A percentile compares a stretch with the other conserved stretches of the same genome.
Conservation (phyloP, 2,329 filamentous ascomycete species). For the Samsoniella hepiali region DNA sequence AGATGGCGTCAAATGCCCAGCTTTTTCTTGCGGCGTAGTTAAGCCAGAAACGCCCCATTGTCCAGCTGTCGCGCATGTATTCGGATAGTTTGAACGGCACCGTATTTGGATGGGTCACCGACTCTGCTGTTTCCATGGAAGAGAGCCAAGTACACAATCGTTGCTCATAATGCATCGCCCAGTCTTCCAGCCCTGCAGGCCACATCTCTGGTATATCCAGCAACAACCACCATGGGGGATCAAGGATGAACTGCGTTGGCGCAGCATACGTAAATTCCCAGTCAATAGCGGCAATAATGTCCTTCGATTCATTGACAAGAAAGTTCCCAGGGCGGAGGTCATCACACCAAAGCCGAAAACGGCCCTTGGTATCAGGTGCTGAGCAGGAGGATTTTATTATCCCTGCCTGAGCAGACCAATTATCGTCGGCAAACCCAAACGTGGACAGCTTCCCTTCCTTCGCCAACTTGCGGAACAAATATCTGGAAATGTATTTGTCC, state of each 20-base stretch:
- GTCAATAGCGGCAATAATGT: conserved; percentile 29
- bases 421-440: conserved; percentile 26
- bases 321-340: conserved; percentile 34
- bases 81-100: not conserved
- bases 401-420: conserved; percentile 29
- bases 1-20: conserved; percentile 35
- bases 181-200: conserved; percentile 21
- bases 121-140: conserved; percentile 25
- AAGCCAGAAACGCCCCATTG: conserved; percentile 34
- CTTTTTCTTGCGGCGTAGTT: conserved; percentile 33
- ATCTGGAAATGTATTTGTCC: conserved; percentile 35
- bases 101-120: too few species aligned
- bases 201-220: conserved; percentile 16
- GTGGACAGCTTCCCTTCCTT: conserved; percentile 22
- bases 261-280: conserved; percentile 32
- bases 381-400: not conserved
- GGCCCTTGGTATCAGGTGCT: not conserved
- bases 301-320: conserved; percentile 28
- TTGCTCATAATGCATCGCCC: conserved; percentile 25
- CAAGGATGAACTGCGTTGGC: conserved; percentile 34
- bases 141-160: conserved; percentile 32
- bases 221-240: conserved; percentile 37
- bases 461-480: conserved; percentile 31
- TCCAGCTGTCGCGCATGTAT: conserved; percentile 35
- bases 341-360: conserved; percentile 31